Evolutionary conservation across 257 asterid genomes (phyloP), one percentile per base, ranked within the genome.

Genomic region (Scutellaria galericulata): DNA sequence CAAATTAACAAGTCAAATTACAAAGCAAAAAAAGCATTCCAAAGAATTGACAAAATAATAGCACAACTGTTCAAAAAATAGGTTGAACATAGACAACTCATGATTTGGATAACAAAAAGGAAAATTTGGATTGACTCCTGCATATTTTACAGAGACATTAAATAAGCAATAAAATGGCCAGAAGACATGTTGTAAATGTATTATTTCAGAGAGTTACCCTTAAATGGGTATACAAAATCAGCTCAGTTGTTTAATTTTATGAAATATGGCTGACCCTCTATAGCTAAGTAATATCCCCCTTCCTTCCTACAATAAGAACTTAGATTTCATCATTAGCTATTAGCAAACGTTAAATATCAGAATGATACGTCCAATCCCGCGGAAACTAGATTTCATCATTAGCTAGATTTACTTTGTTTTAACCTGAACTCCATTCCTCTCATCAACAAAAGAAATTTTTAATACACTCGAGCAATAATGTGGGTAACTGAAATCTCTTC

Each of bases 1-100:
- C 63, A 65, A 44, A 53, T 66, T 48, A 6, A 56, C 70, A 64
- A 31, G 27, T 73, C 67, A 70, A 47, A 56, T 54, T 39, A 75
- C 69, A 60, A 68, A 48, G 50, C 22, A 18, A 70, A 79, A 31
- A 31, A 31, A 68, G 65, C 35, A 75, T 22, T 50, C 15, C n/a
- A 39, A 35, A 58, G 62, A 63, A 24, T 70, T 48, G 58, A 45
- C 35, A 47, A 42, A 18, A 62, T 64, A 53, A 54, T 53, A 24
- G 35, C 22, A 63, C 7, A 67, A 37, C 65, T 31, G 51, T 58
- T 45, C 14, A 56, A 52, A 59, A 27, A 39, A 64, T 6, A 55
- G 35, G 45, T 41, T 14, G 40, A 57, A 11, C 48, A 58, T 12
- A 12, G 12, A 27, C 71, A 51, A 51, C 45, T 41, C 42, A 9